A percentile compares a stretch with the other conserved stretches of the same genome.
These are phyloP conservation scores for Aureobasidium namibiae DNA, from an alignment of 2,329 filamentous ascomycete genomes.

Conservation along the genomic window DNA sequence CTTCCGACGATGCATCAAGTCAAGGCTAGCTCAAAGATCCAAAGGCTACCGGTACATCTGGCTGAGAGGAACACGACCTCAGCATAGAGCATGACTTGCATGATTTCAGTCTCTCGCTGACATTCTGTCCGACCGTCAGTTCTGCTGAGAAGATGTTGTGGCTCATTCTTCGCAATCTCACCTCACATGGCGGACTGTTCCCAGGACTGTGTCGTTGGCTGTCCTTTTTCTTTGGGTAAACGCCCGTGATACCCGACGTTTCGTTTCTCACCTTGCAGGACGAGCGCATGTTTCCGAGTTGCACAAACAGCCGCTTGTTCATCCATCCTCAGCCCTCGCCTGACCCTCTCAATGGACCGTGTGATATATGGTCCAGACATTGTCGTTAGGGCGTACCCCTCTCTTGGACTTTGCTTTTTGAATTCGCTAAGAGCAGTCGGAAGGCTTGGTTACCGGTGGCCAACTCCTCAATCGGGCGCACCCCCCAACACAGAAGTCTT, in stretches of 20 bases:
- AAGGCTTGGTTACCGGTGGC: conserved; percentile 1
- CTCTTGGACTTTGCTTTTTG: conserved; percentile 7
- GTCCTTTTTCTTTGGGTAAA: neutral
- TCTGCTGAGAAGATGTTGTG: neutral
- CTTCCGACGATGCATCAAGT: neutral
- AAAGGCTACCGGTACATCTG: neutral
- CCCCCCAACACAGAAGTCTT: neutral
- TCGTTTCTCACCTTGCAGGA: conserved; percentile 10
- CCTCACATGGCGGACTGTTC: neutral
- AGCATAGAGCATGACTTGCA: neutral
- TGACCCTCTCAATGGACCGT: neutral
- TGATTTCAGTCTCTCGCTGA: neutral
- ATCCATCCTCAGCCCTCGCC: conserved; percentile 1
- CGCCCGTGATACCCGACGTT: neutral
- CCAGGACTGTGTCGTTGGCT: conserved; percentile 3
- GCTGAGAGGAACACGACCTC: neutral
- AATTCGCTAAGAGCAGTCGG: neutral
- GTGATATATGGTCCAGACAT: conserved; percentile 10
- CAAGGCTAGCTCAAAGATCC: neutral
- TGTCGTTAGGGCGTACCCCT: neutral
- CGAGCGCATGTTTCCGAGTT: conserved; percentile 6
- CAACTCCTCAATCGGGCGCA: neutral
- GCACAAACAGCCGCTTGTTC: conserved; percentile 7
- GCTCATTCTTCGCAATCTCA: neutral
- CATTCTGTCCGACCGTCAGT: neutral